A percentile compares a stretch with the other conserved stretches of the same genome.
These are phyloP conservation scores for Aspergillus fumigatiaffinis DNA, from an alignment of 2,329 filamentous ascomycete genomes.

Conservation along the genomic window DNA sequence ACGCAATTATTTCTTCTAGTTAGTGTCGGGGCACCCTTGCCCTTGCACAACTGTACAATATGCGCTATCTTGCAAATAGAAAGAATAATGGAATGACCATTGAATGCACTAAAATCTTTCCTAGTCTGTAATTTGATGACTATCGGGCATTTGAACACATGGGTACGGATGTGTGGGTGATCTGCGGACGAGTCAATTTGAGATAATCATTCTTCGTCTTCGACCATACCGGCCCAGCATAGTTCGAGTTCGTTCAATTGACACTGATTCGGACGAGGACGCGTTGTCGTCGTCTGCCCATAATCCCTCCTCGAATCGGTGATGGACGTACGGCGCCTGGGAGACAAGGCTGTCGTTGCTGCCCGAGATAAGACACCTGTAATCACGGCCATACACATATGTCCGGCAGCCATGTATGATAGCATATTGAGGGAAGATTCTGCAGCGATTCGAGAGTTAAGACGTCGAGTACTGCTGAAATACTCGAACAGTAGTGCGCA, in stretches of 20 bases:
- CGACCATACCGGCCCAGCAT: neutral
- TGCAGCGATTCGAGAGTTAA: neutral
- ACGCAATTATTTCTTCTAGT: conserved; percentile 7
- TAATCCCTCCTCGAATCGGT: neutral
- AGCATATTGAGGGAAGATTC: neutral
- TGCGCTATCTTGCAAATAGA: neutral
- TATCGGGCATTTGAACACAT: neutral
- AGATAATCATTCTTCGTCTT: neutral
- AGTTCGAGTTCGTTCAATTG: neutral
- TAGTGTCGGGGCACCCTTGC: neutral
- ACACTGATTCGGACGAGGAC: neutral
- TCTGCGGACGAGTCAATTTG: neutral
- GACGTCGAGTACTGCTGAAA: neutral
- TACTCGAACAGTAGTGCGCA: neutral
- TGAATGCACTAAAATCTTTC: neutral
- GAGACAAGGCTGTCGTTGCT: neutral
- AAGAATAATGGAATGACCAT: conserved; percentile 1
- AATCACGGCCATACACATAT: neutral
- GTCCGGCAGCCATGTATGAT: neutral
- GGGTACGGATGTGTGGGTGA: neutral
- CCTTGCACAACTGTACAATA: neutral
- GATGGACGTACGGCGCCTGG: neutral
- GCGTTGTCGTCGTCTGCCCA: neutral
- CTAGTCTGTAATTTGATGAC: neutral
- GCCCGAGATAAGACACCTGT: neutral